Conservation (phyloP, 805 yeast genomes). For the Pichia paraexigua region DNA sequence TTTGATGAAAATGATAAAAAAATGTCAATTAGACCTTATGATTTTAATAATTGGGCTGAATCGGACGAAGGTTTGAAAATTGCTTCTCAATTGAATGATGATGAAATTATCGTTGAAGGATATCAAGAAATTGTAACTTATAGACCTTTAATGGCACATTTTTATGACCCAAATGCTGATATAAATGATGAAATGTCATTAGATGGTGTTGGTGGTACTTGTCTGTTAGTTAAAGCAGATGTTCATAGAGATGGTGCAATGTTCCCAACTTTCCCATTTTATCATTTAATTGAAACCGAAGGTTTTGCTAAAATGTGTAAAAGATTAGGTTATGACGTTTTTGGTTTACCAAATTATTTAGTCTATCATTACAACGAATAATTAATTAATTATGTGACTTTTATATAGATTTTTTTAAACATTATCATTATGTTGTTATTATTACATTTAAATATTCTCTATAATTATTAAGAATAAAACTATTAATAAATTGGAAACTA, state of each 20-base stretch:
- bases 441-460: no score
- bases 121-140: conserved; percentile 90
- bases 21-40: conserved; percentile 73
- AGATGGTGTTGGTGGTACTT: conserved; percentile 98
- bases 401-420: neutral
- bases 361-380: conserved; percentile 87
- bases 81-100: conserved; percentile 68
- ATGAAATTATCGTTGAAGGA: conserved; percentile 92
- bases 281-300: conserved; percentile 93
- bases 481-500: no score
- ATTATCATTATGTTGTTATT: no score
- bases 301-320: conserved; percentile 99
- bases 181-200: conserved; percentile 63
- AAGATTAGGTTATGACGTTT: conserved; percentile 82
- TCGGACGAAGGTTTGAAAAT: conserved; percentile 69
- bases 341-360: conserved; percentile 89
- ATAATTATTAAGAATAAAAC: no score
- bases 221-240: conserved; percentile 90
- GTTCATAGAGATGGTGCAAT: conserved; percentile 99
- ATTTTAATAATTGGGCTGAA: conserved; percentile 93
- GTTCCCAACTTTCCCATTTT: conserved; percentile 98
- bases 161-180: conserved; percentile 62
- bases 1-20: conserved; percentile 48
- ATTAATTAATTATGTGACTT: neutral
- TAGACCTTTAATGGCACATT: conserved; percentile 89